Conservation (phyloP, 768 basidiomycete species). For the Cystofilobasidium macerans region DNA sequence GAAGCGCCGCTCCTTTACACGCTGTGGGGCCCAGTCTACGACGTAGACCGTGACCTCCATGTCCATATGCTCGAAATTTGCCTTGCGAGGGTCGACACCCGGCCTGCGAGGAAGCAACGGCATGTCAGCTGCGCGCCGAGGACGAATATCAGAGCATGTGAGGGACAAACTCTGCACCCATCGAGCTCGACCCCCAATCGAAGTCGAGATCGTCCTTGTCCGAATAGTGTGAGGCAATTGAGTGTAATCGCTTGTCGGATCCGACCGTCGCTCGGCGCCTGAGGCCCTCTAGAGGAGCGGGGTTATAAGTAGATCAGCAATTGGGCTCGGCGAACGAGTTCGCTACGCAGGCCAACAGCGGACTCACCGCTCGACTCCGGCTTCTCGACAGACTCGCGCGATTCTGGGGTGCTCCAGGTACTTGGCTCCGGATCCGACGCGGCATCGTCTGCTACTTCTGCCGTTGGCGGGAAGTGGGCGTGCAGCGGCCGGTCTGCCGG, state of each 20-base stretch:
- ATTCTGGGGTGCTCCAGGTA: too few relatives aligned
- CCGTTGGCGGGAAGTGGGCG: too few relatives aligned
- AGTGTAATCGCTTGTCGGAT: background rate
- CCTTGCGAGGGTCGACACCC: constrained; percentile 9
- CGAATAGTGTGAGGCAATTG: background rate
- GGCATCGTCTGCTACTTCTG: too few relatives aligned
- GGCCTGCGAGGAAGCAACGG: background rate
- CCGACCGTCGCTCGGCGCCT: background rate
- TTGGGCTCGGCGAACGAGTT: too few relatives aligned
- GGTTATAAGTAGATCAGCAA: background rate
- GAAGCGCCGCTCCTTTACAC: constrained; percentile 15
- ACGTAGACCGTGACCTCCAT: constrained; percentile 4
- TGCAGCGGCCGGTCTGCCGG: too few relatives aligned
- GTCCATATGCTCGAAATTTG: constrained; percentile 5
- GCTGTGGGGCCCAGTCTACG: constrained; percentile 13
- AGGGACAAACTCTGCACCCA: constrained; percentile 10
- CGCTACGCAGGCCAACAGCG: too few relatives aligned
- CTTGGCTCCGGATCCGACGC: too few relatives aligned
- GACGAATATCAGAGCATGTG: too few relatives aligned
- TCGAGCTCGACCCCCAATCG: constrained; percentile 13
- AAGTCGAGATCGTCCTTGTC: constrained; percentile 4
- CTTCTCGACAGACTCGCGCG: too few relatives aligned
- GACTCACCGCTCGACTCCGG: too few relatives aligned
- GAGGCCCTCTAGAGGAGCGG: background rate
- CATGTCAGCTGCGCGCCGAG: background rate